Percentiles rank a stretch among this genome's conserved stretches.
Evolutionary conservation across 306 rosid species (phyloP).

Genomic region (Malus fusca): DNA sequence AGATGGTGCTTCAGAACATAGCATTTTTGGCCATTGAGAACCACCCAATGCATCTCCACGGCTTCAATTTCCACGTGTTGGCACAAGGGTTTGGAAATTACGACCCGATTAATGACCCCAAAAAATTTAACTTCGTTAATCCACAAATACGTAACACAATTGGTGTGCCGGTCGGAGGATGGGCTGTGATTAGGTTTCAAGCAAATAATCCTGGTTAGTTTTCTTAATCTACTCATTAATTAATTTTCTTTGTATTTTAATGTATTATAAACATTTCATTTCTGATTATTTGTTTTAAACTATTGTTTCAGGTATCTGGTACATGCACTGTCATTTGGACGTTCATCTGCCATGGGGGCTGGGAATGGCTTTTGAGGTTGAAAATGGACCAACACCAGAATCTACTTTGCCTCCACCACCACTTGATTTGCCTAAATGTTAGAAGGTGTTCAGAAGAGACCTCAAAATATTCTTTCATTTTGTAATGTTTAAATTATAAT

Average conservation of each 20-base stretch:
- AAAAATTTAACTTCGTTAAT: conserved; percentile 37
- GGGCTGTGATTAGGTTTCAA: conserved; percentile 47
- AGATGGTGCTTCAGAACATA: conserved; percentile 50
- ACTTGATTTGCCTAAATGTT: conserved; percentile 51
- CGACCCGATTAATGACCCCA: conserved; percentile 17
- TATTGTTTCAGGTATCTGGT: conserved; percentile 44
- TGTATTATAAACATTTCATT: not conserved
- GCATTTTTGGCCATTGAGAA: conserved; percentile 30
- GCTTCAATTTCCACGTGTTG: conserved; percentile 51
- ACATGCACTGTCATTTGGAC: conserved; percentile 60
- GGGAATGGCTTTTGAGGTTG: conserved; percentile 42
- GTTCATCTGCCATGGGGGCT: conserved; percentile 70
- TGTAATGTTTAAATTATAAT: too few species aligned
- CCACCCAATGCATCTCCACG: conserved; percentile 67
- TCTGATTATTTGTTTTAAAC: not conserved
- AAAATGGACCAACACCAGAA: conserved; percentile 28
- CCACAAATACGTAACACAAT: conserved; percentile 62
- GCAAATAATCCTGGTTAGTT: conserved; percentile 41
- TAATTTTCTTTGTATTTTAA: not conserved
- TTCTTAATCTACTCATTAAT: not conserved
- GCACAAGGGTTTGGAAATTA: conserved; percentile 67
- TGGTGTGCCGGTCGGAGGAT: conserved; percentile 58
- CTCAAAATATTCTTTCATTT: not conserved
- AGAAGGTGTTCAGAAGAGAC: not conserved
- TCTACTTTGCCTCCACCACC: conserved; percentile 53